Percentiles rank a stretch among this genome's conserved stretches.
These are phyloP conservation scores for Syzygium aqueum DNA, from an alignment of 345 rosid genomes.

Conservation along the genomic window DNA sequence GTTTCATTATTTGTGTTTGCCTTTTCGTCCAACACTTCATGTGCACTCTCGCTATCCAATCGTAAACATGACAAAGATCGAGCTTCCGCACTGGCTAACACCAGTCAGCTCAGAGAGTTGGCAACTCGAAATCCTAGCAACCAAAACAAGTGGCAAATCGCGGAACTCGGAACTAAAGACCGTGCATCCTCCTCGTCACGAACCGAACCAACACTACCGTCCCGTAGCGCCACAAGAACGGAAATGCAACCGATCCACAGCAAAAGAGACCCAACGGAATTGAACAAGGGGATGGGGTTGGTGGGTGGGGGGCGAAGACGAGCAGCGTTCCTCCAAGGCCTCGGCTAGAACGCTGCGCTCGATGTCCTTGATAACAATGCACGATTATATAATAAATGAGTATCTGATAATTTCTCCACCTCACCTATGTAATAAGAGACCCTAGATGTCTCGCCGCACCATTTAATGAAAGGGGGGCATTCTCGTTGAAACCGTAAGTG, in stretches of 20 bases:
- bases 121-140: not conserved
- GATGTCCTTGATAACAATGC: slow-evolving; percentile 32
- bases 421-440: not conserved
- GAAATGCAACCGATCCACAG: not conserved
- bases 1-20: no score
- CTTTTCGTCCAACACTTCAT: no score
- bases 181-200: not conserved
- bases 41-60: no score
- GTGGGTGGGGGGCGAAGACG: no score
- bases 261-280: not conserved
- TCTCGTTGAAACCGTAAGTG: not conserved
- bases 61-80: not conserved
- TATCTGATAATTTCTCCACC: not conserved
- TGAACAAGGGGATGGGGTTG: not conserved
- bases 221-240: not conserved
- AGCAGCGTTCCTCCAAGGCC: slow-evolving; percentile 16
- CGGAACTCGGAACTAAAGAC: not conserved
- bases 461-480: not conserved
- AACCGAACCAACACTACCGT: not conserved
- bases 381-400: not conserved
- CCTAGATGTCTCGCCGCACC: not conserved
- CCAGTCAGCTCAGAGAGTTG: not conserved
- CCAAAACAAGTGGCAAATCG: not conserved
- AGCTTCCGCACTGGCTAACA: not conserved
- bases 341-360: slow-evolving; percentile 53